These are phyloP conservation scores for Vigna radiata DNA, from an alignment of 306 rosid species.

Conservation along the genomic window DNA sequence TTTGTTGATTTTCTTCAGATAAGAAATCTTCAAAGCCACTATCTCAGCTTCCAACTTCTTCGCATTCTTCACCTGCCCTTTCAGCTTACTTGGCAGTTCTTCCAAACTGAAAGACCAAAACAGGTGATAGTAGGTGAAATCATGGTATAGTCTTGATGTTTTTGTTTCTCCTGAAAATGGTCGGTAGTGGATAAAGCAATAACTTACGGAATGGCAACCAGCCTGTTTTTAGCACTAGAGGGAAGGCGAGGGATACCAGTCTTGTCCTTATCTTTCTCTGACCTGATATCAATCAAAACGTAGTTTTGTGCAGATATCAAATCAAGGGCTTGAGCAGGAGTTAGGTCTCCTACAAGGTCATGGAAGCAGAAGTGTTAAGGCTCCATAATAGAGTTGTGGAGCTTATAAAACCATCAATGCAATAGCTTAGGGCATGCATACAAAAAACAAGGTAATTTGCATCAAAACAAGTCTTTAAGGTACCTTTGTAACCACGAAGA, in stretches of 20 bases:
- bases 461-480: slow-evolving; percentile 25
- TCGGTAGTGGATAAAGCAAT: not conserved
- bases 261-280: slow-evolving; percentile 92
- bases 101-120: slow-evolving; percentile 67
- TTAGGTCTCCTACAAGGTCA: slow-evolving; percentile 70
- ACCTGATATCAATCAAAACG: slow-evolving; percentile 73
- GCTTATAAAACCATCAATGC: slow-evolving; percentile 25
- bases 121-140: slow-evolving; percentile 6
- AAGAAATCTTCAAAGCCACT: slow-evolving; percentile 82
- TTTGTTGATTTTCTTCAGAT: slow-evolving; percentile 80
- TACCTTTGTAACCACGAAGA: slow-evolving; percentile 94
- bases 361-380: slow-evolving; percentile 29
- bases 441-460: slow-evolving; percentile 30
- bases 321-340: slow-evolving; percentile 94
- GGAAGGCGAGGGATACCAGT: slow-evolving; percentile 95
- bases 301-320: slow-evolving; percentile 66
- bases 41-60: slow-evolving; percentile 94
- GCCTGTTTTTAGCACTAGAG: slow-evolving; percentile 71
- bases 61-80: slow-evolving; percentile 73
- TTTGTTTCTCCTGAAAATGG: not conserved
- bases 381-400: slow-evolving; percentile 19
- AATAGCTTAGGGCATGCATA: slow-evolving; percentile 1
- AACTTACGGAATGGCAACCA: slow-evolving; percentile 83
- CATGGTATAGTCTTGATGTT: not conserved
- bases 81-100: slow-evolving; percentile 83